Conservation (phyloP, 139 green algal genomes). For the Chlamydomonas incerta region DNA sequence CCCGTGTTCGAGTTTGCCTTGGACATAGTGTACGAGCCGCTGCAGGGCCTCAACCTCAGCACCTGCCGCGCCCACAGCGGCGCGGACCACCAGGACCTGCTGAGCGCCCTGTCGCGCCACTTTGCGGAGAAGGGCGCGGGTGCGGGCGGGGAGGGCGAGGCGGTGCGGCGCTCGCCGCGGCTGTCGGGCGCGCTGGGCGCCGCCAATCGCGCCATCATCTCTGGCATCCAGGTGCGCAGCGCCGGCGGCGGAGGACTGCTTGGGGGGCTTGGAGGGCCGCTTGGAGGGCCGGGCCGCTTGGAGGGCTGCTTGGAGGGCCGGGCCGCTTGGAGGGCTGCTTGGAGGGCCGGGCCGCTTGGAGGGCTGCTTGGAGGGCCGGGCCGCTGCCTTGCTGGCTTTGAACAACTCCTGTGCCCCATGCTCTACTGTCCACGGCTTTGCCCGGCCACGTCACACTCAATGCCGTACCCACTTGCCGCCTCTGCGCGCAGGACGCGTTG, state of each 20-base stretch:
- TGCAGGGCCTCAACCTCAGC: background rate
- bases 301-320: too few relatives aligned
- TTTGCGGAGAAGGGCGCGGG: background rate
- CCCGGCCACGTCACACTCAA: too few relatives aligned
- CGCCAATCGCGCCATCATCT: background rate
- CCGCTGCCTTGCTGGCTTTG: too few relatives aligned
- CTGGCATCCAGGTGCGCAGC: background rate
- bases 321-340: too few relatives aligned
- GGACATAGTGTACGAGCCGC: background rate
- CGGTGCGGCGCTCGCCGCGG: background rate
- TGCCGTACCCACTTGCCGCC: too few relatives aligned
- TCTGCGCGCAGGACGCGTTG: constrained; percentile 35
- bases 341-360: too few relatives aligned
- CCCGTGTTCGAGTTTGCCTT: constrained; percentile 36
- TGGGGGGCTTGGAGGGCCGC: too few relatives aligned
- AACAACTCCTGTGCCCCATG: too few relatives aligned
- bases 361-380: too few relatives aligned
- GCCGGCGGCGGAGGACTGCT: too few relatives aligned
- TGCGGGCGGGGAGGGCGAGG: background rate
- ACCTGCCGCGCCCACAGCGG: background rate
- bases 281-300: too few relatives aligned
- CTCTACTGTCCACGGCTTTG: too few relatives aligned
- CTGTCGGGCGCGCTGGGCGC: constrained; percentile 15
- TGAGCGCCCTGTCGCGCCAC: constrained; percentile 8
- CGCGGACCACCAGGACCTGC: background rate